A percentile compares a stretch with the other conserved stretches of the same genome.
phyloP scores from a whole-genome alignment of 495 filamentous ascomycete species.

The Aspergillus haitiensis region DNA sequence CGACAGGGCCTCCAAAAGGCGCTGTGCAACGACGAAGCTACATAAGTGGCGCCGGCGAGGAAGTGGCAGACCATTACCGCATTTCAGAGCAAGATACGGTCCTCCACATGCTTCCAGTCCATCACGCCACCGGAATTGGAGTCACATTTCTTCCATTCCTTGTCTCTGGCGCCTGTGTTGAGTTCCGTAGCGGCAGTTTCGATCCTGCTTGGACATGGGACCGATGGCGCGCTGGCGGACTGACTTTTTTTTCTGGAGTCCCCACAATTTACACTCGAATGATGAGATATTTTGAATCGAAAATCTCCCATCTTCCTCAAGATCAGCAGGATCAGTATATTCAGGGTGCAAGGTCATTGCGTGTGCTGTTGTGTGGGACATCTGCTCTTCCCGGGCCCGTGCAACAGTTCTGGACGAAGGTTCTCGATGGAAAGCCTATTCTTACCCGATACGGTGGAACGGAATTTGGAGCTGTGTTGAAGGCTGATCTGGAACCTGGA shows the following conservation, averaged over 20 bases:
- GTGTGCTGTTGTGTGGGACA: slow-evolving; percentile 48
- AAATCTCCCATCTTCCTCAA: slow-evolving; percentile 13
- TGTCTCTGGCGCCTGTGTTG: slow-evolving; percentile 42
- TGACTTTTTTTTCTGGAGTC: slow-evolving; percentile 51
- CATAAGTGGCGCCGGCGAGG: slow-evolving; percentile 30
- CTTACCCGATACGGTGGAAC: slow-evolving; percentile 49
- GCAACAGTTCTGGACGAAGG: slow-evolving; percentile 45
- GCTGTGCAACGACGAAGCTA: slow-evolving; percentile 39
- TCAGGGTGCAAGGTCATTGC: slow-evolving; percentile 38
- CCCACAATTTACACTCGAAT: slow-evolving; percentile 55
- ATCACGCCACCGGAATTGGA: slow-evolving; percentile 50
- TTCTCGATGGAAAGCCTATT: slow-evolving; percentile 40
- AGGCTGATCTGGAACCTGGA: slow-evolving; percentile 36
- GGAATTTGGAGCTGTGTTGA: slow-evolving; percentile 50
- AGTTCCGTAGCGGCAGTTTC: slow-evolving; percentile 49
- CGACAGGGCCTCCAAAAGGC: slow-evolving; percentile 49
- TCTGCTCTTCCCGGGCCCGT: slow-evolving; percentile 48
- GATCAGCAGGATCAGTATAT: slow-evolving; percentile 33
- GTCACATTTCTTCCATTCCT: slow-evolving; percentile 50
- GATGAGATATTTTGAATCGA: slow-evolving; percentile 46
- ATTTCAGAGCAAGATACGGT: slow-evolving; percentile 30
- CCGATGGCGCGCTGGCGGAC: slow-evolving; percentile 41
- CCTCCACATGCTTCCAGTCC: slow-evolving; percentile 47
- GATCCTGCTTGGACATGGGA: slow-evolving; percentile 52
- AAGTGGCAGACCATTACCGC: slow-evolving; percentile 31